These are phyloP conservation scores for Penicillium fuscoglaucum DNA, from an alignment of 2,329 filamentous ascomycete species.

Conservation along the genomic window DNA sequence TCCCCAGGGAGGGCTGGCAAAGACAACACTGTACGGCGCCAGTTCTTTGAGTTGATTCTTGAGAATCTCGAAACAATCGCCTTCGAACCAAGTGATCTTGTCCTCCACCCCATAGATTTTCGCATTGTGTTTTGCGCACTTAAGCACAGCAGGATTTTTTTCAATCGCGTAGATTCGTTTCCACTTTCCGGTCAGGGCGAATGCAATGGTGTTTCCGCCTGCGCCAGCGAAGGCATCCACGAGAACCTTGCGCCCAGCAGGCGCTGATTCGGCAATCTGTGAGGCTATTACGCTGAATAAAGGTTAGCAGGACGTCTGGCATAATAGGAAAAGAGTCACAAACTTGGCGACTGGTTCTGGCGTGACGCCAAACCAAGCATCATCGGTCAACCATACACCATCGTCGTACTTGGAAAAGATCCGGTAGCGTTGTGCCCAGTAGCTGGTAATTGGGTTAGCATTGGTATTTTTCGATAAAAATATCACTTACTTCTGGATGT, in stretches of 20 bases:
- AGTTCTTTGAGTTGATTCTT: conserved; percentile 50
- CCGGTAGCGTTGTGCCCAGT: conserved; percentile 84
- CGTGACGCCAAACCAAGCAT: conserved; percentile 96
- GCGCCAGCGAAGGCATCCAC: conserved; percentile 90
- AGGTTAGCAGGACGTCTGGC: background rate
- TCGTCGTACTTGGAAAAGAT: conserved; percentile 87
- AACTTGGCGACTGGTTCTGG: conserved; percentile 87
- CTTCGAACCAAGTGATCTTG: conserved; percentile 81
- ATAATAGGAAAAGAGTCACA: conserved; percentile 27
- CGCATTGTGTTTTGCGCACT: conserved; percentile 91
- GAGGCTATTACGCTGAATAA: conserved; percentile 67
- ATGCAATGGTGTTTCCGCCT: conserved; percentile 93
- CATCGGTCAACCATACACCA: conserved; percentile 85
- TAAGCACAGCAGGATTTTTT: conserved; percentile 73
- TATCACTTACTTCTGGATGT: conserved; percentile 73
- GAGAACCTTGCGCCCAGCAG: conserved; percentile 62
- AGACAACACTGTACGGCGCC: conserved; percentile 60
- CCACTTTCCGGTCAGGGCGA: conserved; percentile 79
- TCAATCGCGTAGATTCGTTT: conserved; percentile 85
- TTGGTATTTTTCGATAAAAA: background rate
- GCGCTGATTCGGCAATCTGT: conserved; percentile 62
- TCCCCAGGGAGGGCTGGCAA: conserved; percentile 73
- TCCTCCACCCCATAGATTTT: conserved; percentile 75
- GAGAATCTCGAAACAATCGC: conserved; percentile 79
- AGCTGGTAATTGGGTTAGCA: conserved; percentile 55